Base-by-base conservation (phyloP, 2,329 filamentous ascomycete species). In the Penicillium verrucosum region DNA sequence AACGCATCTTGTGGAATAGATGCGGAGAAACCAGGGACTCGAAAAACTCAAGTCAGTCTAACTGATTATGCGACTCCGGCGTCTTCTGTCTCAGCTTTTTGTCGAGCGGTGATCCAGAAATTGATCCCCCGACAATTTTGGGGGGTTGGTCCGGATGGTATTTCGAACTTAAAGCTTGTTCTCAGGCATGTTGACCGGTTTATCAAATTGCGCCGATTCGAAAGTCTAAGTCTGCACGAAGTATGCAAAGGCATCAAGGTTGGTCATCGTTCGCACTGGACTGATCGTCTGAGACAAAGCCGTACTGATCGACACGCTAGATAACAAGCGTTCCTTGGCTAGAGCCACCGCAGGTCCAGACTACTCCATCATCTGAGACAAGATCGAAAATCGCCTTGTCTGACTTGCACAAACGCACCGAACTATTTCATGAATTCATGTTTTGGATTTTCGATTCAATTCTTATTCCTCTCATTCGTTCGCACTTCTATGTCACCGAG, bases 401-500 rank as follows among this genome's bases (percentile, higher is more conserved):
- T 0, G 93, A 97, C 68, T 78, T 83, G 30, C 75, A 77, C 7
- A 97, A 97, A 73, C 86, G 92, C 11, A 79, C 77, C 27, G 89
- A 97, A 68, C 80, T 97, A 0, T 84, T 97, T 47, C 76, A 86
- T 51, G 94, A 99, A 71, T 86, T 97, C 56, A 67, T 97, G 7
- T 97, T 97, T 75, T 99, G 92, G 70, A 63, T 96, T 4, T 94
- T 99, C 67, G 94, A 99, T 73, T 97, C 92, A 0, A 80, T 97
- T 23, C 70, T 99, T 54, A 89, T 97, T 65, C 93, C 94, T 10
- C 80, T 99, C 8, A 83, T 97, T 46, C 85, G 90, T 34, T 86
- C 85, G 60, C 92, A 94, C 67, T 99, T 99, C 68, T 93, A 97
- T 69, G 89, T 97, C 37, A 99, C 94, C 0, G 94, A 99, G 72